These are phyloP conservation scores for Skeletonema potamos DNA, from an alignment of 108 stramenopile genomes.

Conservation along the genomic window DNA sequence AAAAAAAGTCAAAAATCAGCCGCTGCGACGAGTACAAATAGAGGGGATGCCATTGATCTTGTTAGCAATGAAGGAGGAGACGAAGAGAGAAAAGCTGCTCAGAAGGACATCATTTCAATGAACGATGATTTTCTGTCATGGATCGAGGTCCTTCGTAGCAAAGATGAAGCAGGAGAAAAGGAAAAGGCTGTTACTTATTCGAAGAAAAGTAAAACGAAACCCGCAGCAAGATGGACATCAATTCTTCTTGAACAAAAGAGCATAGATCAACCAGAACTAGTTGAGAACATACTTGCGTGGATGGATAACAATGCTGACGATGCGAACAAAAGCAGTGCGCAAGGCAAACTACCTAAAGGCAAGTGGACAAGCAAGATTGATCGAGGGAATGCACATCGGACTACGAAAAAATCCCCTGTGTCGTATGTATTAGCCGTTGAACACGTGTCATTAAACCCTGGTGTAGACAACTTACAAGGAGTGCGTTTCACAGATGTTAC, in stretches of 20 bases:
- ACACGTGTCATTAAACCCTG: conserved; percentile 18
- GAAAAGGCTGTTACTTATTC: too few relatives aligned
- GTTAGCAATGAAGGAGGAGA: conserved; percentile 10
- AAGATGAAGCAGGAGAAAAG: conserved; percentile 2
- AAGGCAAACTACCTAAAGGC: neutral
- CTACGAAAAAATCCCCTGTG: conserved; percentile 32
- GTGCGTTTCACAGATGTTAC: conserved; percentile 82
- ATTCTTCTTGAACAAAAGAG: conserved; percentile 24
- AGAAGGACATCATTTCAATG: neutral
- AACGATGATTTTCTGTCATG: conserved; percentile 21
- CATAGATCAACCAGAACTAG: conserved; percentile 47
- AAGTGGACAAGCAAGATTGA: conserved; percentile 4
- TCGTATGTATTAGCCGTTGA: conserved; percentile 76
- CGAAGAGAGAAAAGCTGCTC: neutral
- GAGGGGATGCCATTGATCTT: conserved; percentile 11
- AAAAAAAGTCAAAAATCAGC: neutral
- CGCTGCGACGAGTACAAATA: neutral
- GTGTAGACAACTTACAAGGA: neutral
- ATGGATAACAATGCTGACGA: neutral
- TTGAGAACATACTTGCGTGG: conserved; percentile 48
- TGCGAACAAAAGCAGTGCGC: neutral
- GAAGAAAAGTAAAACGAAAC: neutral
- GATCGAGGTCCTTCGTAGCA: conserved; percentile 52
- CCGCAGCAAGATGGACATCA: conserved; percentile 25
- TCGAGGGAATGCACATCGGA: neutral